These are phyloP conservation scores for Macrocystidia cucumis DNA, from an alignment of 1,284 basidiomycete genomes.

Conservation along the genomic window DNA sequence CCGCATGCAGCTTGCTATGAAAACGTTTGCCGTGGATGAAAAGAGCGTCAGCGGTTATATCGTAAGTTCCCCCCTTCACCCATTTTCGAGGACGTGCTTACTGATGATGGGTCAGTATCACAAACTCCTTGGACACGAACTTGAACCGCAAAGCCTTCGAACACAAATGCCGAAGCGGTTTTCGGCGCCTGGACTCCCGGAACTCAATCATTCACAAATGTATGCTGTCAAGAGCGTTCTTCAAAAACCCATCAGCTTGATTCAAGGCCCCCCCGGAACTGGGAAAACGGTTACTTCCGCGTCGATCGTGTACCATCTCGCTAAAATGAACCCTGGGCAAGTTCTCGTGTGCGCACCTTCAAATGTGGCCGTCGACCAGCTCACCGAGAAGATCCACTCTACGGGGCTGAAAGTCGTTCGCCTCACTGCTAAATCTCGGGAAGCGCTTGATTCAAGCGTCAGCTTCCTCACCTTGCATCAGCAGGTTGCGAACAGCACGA, in stretches of 20 bases:
- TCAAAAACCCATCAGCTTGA: conserved; percentile 96
- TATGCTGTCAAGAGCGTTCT: conserved; percentile 98
- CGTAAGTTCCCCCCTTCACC: conserved; percentile 38
- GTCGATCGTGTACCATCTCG: conserved; percentile 97
- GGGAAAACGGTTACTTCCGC: conserved; percentile 99
- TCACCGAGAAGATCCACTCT: conserved; percentile 97
- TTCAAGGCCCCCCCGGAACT: conserved; percentile 97
- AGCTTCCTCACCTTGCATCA: conserved; percentile 94
- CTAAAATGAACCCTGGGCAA: conserved; percentile 99
- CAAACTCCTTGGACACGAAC: conserved; percentile 95
- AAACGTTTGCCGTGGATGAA: conserved; percentile 98
- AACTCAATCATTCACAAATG: conserved; percentile 99
- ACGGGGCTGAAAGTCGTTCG: conserved; percentile 98
- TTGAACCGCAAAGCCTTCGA: conserved; percentile 82
- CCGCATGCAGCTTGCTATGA: conserved; percentile 99
- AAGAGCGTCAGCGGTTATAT: conserved; percentile 99
- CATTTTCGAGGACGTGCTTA: conserved; percentile 3
- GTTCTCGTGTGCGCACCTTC: conserved; percentile 98
- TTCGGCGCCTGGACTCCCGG: conserved; percentile 94
- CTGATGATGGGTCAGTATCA: conserved; percentile 68
- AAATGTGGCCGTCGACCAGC: conserved; percentile 98
- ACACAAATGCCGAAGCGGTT: conserved; percentile 96
- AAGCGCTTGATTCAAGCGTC: conserved; percentile 92
- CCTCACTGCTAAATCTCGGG: conserved; percentile 94
- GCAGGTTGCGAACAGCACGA: conserved; percentile 94